Evolutionary conservation across 23 red algal genomes (phyloP), one percentile per base, ranked within the genome.

Genomic region (Gracilaria domingensis): DNA sequence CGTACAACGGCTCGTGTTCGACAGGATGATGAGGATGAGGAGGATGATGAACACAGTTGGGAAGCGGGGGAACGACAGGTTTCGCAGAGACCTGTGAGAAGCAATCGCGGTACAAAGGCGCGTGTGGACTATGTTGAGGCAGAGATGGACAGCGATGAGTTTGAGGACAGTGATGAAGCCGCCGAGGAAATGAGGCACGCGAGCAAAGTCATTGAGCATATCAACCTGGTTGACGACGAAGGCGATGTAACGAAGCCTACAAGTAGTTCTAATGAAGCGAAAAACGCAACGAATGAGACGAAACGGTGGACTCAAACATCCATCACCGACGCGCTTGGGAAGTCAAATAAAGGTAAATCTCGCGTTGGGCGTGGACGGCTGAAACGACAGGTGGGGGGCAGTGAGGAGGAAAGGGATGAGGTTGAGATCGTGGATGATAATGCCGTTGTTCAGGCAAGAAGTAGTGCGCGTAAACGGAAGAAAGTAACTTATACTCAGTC

Each of bases 401-500:
- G 50, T 44, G 18, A 51, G 21, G 42, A 77, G 4, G 38, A 26
- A 4, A 23, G 25, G 3, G 39, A 25, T 11, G 72, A 39, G 3
- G 72, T 24, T 2, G 45, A 50, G 1, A 33, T 23, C 40, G 72
- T 25, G 6, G 26, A 32, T 0, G 25, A 25, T 3, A 33, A 30
- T 1, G 11, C 0, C 16, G 20, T 7, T 50, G 38, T 50, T n/a
- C 21, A 0, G 20, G n/a, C 12, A 17, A 51, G 72, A 77, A 77
- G 72, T 16, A 77, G 72, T 25, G 42, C n/a, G 9, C 38, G 72
- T 9, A 77, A 77, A 34, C 72, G 72, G 18, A 77, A 51, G 42
- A 77, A 77, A 25, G 72, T 77, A 17, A 77, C 12, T 0, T 82
- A 82, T 21, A 59, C 79, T 32, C 79, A 82, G 37, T 59, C 47